Base-by-base conservation (phyloP, 257 asterid genomes). In the Ophiorrhiza pumila region DNA sequence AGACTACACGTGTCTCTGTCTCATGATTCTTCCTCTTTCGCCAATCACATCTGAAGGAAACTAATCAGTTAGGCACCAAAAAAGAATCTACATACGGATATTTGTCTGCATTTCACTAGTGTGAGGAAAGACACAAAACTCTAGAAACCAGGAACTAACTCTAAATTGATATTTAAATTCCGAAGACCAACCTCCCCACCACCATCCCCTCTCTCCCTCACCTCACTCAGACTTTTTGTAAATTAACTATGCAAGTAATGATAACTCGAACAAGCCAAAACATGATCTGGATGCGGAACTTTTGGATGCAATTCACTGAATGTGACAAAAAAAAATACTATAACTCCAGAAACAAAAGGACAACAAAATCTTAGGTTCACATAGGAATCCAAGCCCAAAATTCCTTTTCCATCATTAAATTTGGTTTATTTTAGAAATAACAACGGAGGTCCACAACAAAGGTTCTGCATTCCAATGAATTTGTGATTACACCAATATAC, bases 341-440 rank as follows among this genome's bases (percentile, higher is more conserved):
- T 29, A 52, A 72, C 34, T 37, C 46, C 4, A 25, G 27, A 9
- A 41, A 41, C 15, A 63, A 35, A 37, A 37, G 42, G 31, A 63
- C 66, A 60, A 60, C 17, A 34, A 32, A 60, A 34, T 34, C 66
- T n/a, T 60, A 59, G 43, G 66, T 60, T 62, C 29, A 35, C 41
- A 37, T 34, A 32, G 27, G 32, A 59, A 37, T 62, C 22, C 69
- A 39, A 64, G 50, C 52, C 34, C 13, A 4, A 2, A 37, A 10
- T 53, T 4, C 2, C 50, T 37, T 64, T 64, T 20, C 11, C 34
- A 39, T 5, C 3, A 39, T 64, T 11, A 41, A 64, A 64, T 35
- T 64, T 27, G 52, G 2, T 64, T 64, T 22, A 66, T 41, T 46
- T 18, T 1, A 42, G n/a, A 42, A 66, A 57, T 50, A 42, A 14